Evolutionary conservation across 192 early-diverging fungal species (phyloP).

Genomic region (Coemansia sp.): DNA sequence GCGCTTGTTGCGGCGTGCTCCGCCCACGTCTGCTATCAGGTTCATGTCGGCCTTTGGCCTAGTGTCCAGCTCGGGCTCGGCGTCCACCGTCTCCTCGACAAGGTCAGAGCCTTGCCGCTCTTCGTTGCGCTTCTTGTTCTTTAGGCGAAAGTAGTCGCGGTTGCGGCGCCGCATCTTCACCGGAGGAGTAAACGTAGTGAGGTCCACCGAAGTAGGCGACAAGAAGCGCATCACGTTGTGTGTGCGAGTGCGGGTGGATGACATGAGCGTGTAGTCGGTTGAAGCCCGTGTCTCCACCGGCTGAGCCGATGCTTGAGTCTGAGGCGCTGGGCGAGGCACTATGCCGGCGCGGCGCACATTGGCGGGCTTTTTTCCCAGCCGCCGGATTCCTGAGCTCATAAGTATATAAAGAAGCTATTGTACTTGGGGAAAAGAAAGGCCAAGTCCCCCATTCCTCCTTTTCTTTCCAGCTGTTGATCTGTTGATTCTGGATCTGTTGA

Average conservation of each 20-base stretch:
- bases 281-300: conserved; percentile 20
- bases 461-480: no score
- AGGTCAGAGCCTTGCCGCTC: conserved; percentile 23
- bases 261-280: conserved; percentile 65
- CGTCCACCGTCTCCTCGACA: conserved; percentile 6
- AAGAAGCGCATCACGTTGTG: conserved; percentile 71
- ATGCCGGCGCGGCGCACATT: no score
- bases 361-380: no score
- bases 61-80: conserved; percentile 13
- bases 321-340: neutral
- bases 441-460: no score
- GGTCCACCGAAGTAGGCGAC: conserved; percentile 55
- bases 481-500: no score
- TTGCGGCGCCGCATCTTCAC: conserved; percentile 47
- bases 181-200: conserved; percentile 59
- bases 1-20: conserved; percentile 72
- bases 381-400: no score
- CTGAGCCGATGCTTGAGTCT: neutral
- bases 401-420: no score
- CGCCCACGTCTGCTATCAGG: conserved; percentile 71
- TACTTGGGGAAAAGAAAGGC: no score
- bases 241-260: conserved; percentile 54
- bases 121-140: conserved; percentile 45
- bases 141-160: conserved; percentile 43
- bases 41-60: conserved; percentile 57